Base-by-base conservation (phyloP, 257 asterid species). In the Asclepias syriaca region DNA sequence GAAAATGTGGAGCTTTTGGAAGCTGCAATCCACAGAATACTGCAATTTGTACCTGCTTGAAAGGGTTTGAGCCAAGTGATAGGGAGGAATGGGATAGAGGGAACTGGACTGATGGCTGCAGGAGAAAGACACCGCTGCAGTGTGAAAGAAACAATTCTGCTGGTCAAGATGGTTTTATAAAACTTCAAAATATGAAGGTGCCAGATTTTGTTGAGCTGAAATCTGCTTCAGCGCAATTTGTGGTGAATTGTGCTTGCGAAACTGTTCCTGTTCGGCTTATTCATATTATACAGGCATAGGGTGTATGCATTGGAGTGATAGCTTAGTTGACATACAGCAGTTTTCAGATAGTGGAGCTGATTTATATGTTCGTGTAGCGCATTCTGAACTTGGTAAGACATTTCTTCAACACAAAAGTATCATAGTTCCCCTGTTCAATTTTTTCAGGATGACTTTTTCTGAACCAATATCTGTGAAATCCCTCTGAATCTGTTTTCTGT, bases 21-120 rank as follows among this genome's bases (percentile, higher is more conserved):
- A 74, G 49, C 29, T 89, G 92, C 80, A 50, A 87, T 76, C 66
- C 86, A 0, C 79, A 43, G 46, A 27, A 4, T 7, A 81, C 84
- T 2, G 77, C 86, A 53, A 72, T 82, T 63, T 90, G 96, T 57
- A 67, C 75, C 15, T 90, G 97, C 58, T 77, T 86, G 81, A 69
- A 0, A 39, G 96, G 92, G 2, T 87, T 87, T 67, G 45, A 74
- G 66, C 88, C 89, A 2, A 72, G 3, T 43, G 63, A 83, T 69
- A 3, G 19, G 15, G 65, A 13, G 34, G 88, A 80, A 74, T 87
- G 93, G 96, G 69, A 15, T 12, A 71, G 82, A 5, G 87, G 85
- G 37, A 83, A 89, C 58, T 81, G 88, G 93, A 76, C 79, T 3
- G 19, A 76, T 21, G 96, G 96, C 53, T 91, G 97, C 66, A 59